These are phyloP conservation scores for Exobasidium rhododendri DNA, from an alignment of 1,284 basidiomycete species.

Conservation along the genomic window DNA sequence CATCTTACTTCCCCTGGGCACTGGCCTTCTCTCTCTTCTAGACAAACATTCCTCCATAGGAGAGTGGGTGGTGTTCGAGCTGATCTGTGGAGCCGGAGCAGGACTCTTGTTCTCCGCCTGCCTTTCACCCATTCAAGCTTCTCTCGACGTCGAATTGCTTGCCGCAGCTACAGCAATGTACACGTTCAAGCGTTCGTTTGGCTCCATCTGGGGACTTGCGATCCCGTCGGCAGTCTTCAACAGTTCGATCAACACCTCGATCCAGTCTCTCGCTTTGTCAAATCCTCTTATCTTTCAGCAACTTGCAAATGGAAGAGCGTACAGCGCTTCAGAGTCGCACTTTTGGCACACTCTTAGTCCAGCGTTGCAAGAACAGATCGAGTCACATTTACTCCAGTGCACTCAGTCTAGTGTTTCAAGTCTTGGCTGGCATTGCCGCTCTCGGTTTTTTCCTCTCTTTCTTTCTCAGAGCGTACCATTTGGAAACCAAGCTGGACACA, in stretches of 20 bases:
- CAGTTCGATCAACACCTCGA: slow-evolving; percentile 20
- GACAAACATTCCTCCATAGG: slow-evolving; percentile 50
- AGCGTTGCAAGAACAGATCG: too few species aligned
- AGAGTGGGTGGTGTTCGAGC: slow-evolving; percentile 53
- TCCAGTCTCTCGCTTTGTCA: too few species aligned
- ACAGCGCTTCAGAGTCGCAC: too few species aligned
- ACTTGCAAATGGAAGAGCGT: too few species aligned
- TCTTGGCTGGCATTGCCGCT: too few species aligned
- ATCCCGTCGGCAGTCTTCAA: slow-evolving; percentile 32
- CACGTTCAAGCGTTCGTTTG: slow-evolving; percentile 37
- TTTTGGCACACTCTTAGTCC: too few species aligned
- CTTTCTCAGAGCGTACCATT: too few species aligned
- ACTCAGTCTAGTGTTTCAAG: too few species aligned
- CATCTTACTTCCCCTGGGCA: slow-evolving; percentile 35
- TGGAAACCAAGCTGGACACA: too few species aligned
- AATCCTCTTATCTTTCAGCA: too few species aligned
- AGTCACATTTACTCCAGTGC: too few species aligned
- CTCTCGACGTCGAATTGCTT: slow-evolving; percentile 30
- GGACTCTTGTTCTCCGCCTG: slow-evolving; percentile 36
- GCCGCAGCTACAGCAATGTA: slow-evolving; percentile 35
- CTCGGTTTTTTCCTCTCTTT: too few species aligned
- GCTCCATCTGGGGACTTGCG: slow-evolving; percentile 39
- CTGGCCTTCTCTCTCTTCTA: slow-evolving; percentile 24
- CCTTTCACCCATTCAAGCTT: slow-evolving; percentile 37
- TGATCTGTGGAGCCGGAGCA: slow-evolving; percentile 35